phyloP scores from a whole-genome alignment of 2,329 filamentous ascomycete genomes.

The Clonostachys byssicola region DNA sequence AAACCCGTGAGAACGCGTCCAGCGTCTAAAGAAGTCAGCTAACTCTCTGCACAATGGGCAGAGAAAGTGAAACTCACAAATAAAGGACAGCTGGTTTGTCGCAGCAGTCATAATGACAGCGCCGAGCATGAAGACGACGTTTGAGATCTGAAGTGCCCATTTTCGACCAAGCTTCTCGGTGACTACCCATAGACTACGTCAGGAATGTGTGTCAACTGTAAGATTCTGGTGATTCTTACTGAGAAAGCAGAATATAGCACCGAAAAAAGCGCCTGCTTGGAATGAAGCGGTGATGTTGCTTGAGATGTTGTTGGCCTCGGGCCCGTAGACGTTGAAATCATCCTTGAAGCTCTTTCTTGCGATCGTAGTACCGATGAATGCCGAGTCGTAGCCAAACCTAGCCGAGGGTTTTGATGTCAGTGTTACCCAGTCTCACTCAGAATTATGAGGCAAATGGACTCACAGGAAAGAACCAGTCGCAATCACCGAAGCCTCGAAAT shows the following conservation, averaged over 20 bases:
- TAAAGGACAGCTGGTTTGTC: constrained; percentile 32
- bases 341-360: constrained; percentile 39
- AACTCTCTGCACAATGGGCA: not conserved
- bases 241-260: constrained; percentile 41
- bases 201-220: not conserved
- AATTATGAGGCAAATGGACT: constrained; percentile 2
- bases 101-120: constrained; percentile 36
- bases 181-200: constrained; percentile 11
- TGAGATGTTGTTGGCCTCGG: constrained; percentile 21
- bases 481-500: constrained; percentile 40
- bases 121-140: constrained; percentile 37
- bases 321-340: constrained; percentile 26
- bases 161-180: constrained; percentile 45
- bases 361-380: constrained; percentile 51
- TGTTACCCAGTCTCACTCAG: not conserved
- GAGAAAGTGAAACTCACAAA: constrained; percentile 21
- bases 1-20: constrained; percentile 53
- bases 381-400: constrained; percentile 48
- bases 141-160: constrained; percentile 41
- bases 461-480: constrained; percentile 39
- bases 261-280: constrained; percentile 48
- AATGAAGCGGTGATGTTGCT: constrained; percentile 41
- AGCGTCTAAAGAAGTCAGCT: constrained; percentile 34
- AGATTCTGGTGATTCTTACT: constrained; percentile 10
- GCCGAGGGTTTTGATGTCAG: constrained; percentile 2